Evolutionary conservation across 1,284 basidiomycete genomes (phyloP).

Genomic region (Microbotryum scabiosae): DNA sequence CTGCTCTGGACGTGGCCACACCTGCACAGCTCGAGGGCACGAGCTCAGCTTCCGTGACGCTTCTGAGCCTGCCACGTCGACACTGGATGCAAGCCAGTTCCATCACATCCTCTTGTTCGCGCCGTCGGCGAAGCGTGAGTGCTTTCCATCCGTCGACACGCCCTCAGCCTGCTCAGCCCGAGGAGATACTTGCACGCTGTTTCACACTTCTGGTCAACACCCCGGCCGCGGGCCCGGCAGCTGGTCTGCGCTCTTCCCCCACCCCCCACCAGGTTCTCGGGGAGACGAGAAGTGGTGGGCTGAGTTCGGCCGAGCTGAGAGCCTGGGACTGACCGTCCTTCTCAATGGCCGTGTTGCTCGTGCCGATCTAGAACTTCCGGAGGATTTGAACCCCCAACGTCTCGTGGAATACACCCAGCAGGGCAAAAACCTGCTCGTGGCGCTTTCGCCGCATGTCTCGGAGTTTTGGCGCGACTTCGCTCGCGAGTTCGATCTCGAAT

Average conservation of each 20-base stretch:
- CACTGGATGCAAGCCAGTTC: conserved; percentile 65
- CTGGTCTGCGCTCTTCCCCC: no score
- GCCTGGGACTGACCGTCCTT: background rate
- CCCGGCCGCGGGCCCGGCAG: no score
- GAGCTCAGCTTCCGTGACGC: conserved; percentile 75
- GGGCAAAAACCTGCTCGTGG: conserved; percentile 64
- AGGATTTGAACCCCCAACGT: conserved; percentile 73
- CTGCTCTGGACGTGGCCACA: no score
- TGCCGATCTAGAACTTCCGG: conserved; percentile 51
- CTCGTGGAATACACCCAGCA: conserved; percentile 61
- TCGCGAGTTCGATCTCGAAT: conserved; percentile 50
- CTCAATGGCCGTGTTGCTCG: background rate
- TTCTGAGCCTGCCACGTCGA: conserved; percentile 46
- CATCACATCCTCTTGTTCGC: conserved; percentile 76
- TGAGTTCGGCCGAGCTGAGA: background rate
- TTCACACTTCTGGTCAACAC: no score
- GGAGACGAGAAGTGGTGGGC: background rate
- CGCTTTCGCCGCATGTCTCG: conserved; percentile 55
- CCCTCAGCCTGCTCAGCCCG: no score
- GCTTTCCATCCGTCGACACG: background rate
- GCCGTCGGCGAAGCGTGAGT: conserved; percentile 67
- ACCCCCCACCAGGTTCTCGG: no score
- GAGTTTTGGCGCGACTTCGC: conserved; percentile 47
- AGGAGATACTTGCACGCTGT: no score
- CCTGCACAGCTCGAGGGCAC: conserved; percentile 57